Base-by-base conservation (phyloP, 345 rosid species). In the Hevea brasiliensis region DNA sequence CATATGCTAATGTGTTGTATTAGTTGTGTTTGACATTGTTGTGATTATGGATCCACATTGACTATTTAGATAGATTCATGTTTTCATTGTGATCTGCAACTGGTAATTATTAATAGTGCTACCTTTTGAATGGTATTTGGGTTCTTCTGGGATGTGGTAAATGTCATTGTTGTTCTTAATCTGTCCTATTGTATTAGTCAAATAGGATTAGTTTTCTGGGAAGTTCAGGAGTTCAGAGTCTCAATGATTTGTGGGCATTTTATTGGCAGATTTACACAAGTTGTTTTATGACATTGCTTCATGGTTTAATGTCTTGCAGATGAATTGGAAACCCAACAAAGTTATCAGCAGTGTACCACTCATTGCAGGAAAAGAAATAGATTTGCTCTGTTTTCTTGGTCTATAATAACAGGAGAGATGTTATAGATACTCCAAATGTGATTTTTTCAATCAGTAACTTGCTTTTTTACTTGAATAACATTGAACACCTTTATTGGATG, bases 351-450 rank as follows among this genome's bases (percentile, higher is more conserved):
- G 44, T 45, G 62, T 32, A 32, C n/a, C 55, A 42, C 5, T 6
- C 9, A n/a, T 12, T 51, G 42, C 60, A 0, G 60, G 44, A 27
- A 59, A n/a, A 44, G 12, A 45, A 56, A 45, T 59, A 56, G 64
- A 18, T 41, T 18, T 42, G 56, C 23, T 59, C 5, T 26, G 18
- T 11, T 70, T 54, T 58, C 14, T 0, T 42, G 65, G 40, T 26
- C 42, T 57, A 57, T 41, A 70, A 70, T 70, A 70, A 70, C 44
- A 58, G 56, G 65, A 45, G 65, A 70, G 64, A 45, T 59, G 65
- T 20, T 29, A 37, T 44, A 59, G 65, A 59, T 57, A 41, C 74
- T 70, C 74, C 55, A 27, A 65, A 27, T 24, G 21, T 27, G 64
- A 18, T 3, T 44, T 45, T n/a, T 56, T 58, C 15, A 27, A 47